Conservation (phyloP, 768 basidiomycete species). For the Daedaleopsis sinensis region DNA sequence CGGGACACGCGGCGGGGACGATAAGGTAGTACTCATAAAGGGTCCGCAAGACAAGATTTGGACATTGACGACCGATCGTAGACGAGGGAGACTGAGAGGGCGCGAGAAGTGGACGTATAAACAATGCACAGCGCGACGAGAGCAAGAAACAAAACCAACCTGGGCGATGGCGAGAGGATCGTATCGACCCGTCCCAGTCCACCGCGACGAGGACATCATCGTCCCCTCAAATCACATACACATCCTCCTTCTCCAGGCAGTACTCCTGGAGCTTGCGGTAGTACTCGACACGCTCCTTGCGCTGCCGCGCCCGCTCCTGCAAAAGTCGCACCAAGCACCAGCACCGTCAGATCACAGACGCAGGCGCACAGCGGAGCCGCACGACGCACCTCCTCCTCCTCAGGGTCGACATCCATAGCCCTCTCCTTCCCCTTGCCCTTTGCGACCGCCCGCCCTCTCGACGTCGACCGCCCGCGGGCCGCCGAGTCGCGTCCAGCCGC, state of each 20-base stretch:
- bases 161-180: not conserved
- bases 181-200: not conserved
- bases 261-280: slow-evolving; percentile 30
- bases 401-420: slow-evolving; percentile 19
- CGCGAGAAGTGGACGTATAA: not conserved
- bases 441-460: slow-evolving; percentile 12
- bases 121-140: not conserved
- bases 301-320: slow-evolving; percentile 26
- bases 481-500: not conserved
- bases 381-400: slow-evolving; percentile 28
- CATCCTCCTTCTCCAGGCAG: slow-evolving; percentile 32
- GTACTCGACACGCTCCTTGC: slow-evolving; percentile 29
- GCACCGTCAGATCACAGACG: not conserved
- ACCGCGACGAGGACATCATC: slow-evolving; percentile 27
- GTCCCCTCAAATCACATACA: slow-evolving; percentile 45
- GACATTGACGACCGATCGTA: not conserved
- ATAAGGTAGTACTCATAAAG: too few relatives aligned
- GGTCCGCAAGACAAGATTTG: too few relatives aligned
- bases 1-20: too few relatives aligned
- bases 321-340: not conserved
- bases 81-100: too few relatives aligned
- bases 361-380: not conserved
- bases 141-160: not conserved
- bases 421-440: slow-evolving; percentile 21
- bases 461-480: slow-evolving; percentile 11